Evolutionary conservation across 805 yeast species (phyloP), one percentile per base, ranked within the genome.

Genomic region (Kazachstania bromeliacearum): DNA sequence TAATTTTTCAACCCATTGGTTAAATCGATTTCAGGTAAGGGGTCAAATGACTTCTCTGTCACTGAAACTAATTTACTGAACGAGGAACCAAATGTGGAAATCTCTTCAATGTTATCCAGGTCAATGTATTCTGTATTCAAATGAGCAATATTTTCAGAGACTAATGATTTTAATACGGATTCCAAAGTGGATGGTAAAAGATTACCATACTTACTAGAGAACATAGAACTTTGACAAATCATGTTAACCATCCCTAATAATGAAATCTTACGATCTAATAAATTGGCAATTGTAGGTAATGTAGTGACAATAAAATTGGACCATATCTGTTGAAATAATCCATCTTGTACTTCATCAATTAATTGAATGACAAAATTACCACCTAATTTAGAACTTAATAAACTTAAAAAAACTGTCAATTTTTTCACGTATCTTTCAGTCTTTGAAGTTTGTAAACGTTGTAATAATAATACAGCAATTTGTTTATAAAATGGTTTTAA

Each of bases 51-150:
- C 43, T 68, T 74, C 12, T 60, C 60, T 23, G 73, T 67, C 33
- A 87, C 77, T 2, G 82, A 71, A 1, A 71, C 75, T 40, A 92
- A 66, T 51, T 73, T 77, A 35, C 94, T 83, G 59, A 75, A 92
- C 35, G 79, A 75, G 0, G 96, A 79, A 2, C 97, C 97, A 60
- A 88, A 92, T 2, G 92, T 67, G 0, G 87, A 61, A 34, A 79
- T 70, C 42, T 87, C 95, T 35, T 81, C 87, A 21, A 71, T 48
- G 45, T 79, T 80, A 28, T 64, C 57, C 3, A 60, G 41, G 38
- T 62, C 67, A 31, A 65, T 43, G 33, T 59, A 64, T 28, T 67
- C 63, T n/a, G 50, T 47, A 14, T 57, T 64, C 27, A 58, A 40
- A 31, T 59, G 58, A 8, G 57, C 60, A 31, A 66, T 60, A 28